These are phyloP conservation scores for Cokeromyces recurvatus DNA, from an alignment of 371 early-diverging fungal genomes.

Conservation along the genomic window DNA sequence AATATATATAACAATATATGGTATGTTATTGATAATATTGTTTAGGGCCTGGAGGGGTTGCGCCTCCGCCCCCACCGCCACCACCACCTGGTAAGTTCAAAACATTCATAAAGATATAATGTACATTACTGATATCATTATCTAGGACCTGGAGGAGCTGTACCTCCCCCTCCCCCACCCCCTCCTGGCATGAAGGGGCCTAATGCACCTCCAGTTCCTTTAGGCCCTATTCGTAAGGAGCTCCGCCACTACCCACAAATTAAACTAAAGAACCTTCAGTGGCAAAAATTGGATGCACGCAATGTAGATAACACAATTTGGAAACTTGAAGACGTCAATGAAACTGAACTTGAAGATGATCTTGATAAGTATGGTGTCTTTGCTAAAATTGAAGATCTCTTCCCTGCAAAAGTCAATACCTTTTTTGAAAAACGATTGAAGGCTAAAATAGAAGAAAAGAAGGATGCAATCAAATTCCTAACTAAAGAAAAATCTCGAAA, in stretches of 20 bases:
- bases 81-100: background rate
- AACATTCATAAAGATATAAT: background rate
- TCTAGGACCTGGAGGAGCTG: slow-evolving; percentile 6
- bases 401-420: slow-evolving; percentile 38
- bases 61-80: background rate
- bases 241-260: slow-evolving; percentile 38
- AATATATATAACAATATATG: background rate
- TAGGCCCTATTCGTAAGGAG: slow-evolving; percentile 32
- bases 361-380: slow-evolving; percentile 31
- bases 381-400: slow-evolving; percentile 31
- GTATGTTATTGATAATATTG: too few relatives aligned
- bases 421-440: slow-evolving; percentile 36
- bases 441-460: slow-evolving; percentile 29
- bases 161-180: slow-evolving; percentile 23
- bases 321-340: slow-evolving; percentile 28
- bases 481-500: slow-evolving; percentile 34
- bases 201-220: slow-evolving; percentile 14
- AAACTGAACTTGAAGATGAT: slow-evolving; percentile 30
- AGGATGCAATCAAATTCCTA: slow-evolving; percentile 38
- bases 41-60: background rate
- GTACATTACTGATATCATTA: background rate
- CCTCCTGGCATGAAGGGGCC: slow-evolving; percentile 19
- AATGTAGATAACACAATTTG: slow-evolving; percentile 38
- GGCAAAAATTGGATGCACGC: slow-evolving; percentile 42
- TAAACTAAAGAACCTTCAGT: slow-evolving; percentile 42